phyloP scores from a whole-genome alignment of 1,139 yeast genomes.

The Kodamaea sp. region DNA sequence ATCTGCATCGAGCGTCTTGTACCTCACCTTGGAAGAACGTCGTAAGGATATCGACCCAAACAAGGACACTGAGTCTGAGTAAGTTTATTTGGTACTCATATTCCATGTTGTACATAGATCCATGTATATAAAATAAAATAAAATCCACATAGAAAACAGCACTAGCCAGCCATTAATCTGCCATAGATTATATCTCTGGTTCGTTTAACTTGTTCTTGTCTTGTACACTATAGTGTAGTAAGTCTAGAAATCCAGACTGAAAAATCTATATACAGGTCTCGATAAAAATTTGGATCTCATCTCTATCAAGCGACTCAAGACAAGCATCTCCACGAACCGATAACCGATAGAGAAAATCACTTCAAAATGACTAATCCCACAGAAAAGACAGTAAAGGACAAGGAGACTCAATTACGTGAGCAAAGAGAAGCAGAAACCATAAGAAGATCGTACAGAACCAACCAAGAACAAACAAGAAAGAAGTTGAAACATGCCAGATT shows the following conservation, averaged over 20 bases:
- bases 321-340: too few relatives aligned
- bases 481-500: constrained; percentile 36
- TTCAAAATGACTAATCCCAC: constrained; percentile 10
- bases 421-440: constrained; percentile 37
- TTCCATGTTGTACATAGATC: background rate
- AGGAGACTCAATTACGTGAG: constrained; percentile 29
- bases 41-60: constrained; percentile 43
- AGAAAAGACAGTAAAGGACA: constrained; percentile 14
- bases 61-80: constrained; percentile 8
- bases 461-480: constrained; percentile 37
- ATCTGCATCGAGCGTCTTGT: constrained; percentile 63
- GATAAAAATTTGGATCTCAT: constrained; percentile 9
- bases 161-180: too few relatives aligned
- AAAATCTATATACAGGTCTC: background rate
- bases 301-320: constrained; percentile 1
- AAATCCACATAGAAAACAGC: too few relatives aligned
- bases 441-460: constrained; percentile 42
- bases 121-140: background rate
- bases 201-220: too few relatives aligned
- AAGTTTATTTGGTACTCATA: background rate
- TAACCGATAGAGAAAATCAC: too few relatives aligned
- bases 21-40: constrained; percentile 71
- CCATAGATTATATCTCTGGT: too few relatives aligned
- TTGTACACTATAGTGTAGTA: too few relatives aligned
- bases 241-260: too few relatives aligned